Conservation (phyloP, 2,329 filamentous ascomycete species). For the Lecanosticta acicola region DNA sequence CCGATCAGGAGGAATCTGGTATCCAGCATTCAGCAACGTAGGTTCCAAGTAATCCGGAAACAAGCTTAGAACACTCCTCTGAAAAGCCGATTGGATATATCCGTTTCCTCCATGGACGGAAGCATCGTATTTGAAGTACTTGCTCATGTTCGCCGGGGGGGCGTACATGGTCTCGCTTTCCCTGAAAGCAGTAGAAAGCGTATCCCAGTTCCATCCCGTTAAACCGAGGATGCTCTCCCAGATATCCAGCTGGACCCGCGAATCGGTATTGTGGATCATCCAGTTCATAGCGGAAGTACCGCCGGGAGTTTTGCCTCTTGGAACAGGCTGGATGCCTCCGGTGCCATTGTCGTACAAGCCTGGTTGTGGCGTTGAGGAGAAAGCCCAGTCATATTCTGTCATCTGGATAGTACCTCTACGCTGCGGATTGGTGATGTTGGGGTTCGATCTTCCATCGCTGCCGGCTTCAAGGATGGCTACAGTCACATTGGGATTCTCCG, state of each 20-base stretch:
- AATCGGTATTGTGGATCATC: slow-evolving; percentile 5
- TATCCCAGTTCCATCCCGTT: slow-evolving; percentile 37
- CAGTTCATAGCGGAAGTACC: slow-evolving; percentile 5
- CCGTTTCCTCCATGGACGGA: slow-evolving; percentile 7
- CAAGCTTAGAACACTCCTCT: slow-evolving; percentile 5
- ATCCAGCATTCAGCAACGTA: slow-evolving; percentile 24
- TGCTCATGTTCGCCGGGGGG: slow-evolving; percentile 5
- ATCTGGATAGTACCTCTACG: slow-evolving; percentile 7
- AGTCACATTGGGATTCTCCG: slow-evolving; percentile 24
- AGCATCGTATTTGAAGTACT: neutral
- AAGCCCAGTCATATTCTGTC: slow-evolving; percentile 13
- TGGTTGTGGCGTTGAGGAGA: slow-evolving; percentile 6
- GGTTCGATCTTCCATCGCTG: slow-evolving; percentile 4
- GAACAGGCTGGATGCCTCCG: slow-evolving; percentile 1
- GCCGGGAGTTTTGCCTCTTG: slow-evolving; percentile 3
- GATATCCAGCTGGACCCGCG: slow-evolving; percentile 1
- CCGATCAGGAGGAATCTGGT: slow-evolving; percentile 6
- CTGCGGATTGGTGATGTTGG: slow-evolving; percentile 9
- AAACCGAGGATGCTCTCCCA: slow-evolving; percentile 24
- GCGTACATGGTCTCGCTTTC: slow-evolving; percentile 13
- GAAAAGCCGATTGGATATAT: slow-evolving; percentile 8
- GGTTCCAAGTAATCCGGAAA: slow-evolving; percentile 8
- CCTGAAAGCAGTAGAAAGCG: slow-evolving; percentile 1
- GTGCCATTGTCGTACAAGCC: neutral
- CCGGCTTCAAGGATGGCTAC: slow-evolving; percentile 33